A percentile compares a stretch with the other conserved stretches of the same genome.
phyloP scores from a whole-genome alignment of 208 protist species.

The Leishmania tarentolae region DNA sequence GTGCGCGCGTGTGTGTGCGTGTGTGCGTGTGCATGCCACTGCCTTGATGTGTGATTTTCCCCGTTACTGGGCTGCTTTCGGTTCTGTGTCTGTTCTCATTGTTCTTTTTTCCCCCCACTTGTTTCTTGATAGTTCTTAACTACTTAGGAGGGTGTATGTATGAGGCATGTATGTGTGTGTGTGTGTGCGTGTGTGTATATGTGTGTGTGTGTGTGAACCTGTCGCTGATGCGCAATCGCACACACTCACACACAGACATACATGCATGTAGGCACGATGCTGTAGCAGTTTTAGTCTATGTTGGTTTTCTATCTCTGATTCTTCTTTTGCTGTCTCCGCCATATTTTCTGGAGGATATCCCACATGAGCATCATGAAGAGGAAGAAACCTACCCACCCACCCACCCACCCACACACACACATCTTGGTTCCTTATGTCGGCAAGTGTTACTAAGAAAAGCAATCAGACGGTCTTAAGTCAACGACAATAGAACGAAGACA shows the following conservation, averaged over 20 bases:
- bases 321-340: neutral
- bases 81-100: neutral
- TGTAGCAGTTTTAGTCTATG: neutral
- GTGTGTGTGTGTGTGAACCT: conserved; percentile 1
- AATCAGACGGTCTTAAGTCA: neutral
- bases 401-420: no score
- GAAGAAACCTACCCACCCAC: no score
- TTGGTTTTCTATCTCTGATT: neutral
- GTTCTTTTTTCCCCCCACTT: conserved; percentile 3
- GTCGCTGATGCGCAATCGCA: neutral
- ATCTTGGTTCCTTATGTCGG: neutral
- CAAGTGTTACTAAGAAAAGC: neutral
- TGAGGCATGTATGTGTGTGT: neutral
- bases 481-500: neutral
- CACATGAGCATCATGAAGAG: neutral
- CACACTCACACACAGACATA: neutral
- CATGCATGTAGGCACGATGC: neutral
- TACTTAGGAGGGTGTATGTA: conserved; percentile 3
- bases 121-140: conserved; percentile 5
- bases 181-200: conserved; percentile 5
- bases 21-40: neutral
- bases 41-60: neutral
- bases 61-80: neutral
- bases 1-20: neutral
- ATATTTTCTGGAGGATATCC: neutral